These are phyloP conservation scores for Hygrophorus russula DNA, from an alignment of 768 basidiomycete species.

Conservation along the genomic window DNA sequence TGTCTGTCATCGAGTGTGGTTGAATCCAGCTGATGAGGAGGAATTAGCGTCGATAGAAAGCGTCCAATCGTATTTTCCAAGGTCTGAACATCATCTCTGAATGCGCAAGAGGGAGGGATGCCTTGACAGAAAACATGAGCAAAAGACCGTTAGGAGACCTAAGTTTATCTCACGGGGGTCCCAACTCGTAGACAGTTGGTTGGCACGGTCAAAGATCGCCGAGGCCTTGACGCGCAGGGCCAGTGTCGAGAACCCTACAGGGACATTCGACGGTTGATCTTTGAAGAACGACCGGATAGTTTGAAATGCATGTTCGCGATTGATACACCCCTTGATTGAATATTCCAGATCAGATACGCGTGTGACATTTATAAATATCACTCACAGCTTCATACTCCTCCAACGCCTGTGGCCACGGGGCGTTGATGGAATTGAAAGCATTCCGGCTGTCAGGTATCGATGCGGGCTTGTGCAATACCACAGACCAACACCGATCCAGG, in stretches of 20 bases:
- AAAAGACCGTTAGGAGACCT: slow-evolving; percentile 1
- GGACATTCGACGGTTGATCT: slow-evolving; percentile 32
- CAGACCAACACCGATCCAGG: slow-evolving; percentile 75
- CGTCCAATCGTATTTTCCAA: slow-evolving; percentile 55
- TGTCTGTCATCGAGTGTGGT: slow-evolving; percentile 47
- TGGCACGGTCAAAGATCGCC: slow-evolving; percentile 61
- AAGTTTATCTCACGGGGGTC: slow-evolving; percentile 35
- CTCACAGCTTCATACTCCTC: slow-evolving; percentile 63
- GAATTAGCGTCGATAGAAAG: slow-evolving; percentile 53
- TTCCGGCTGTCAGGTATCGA: slow-evolving; percentile 55
- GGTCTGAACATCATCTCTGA: slow-evolving; percentile 46
- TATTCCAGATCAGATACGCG: slow-evolving; percentile 6
- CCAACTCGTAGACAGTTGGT: slow-evolving; percentile 49
- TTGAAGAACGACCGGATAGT: slow-evolving; percentile 55
- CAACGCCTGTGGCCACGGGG: slow-evolving; percentile 70
- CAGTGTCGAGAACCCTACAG: slow-evolving; percentile 48
- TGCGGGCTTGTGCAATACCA: slow-evolving; percentile 54
- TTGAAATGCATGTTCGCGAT: slow-evolving; percentile 38
- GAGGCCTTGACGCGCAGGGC: slow-evolving; percentile 68
- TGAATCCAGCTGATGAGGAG: slow-evolving; percentile 51
- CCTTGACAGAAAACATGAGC: slow-evolving; percentile 18
- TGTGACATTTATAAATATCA: slow-evolving; percentile 6
- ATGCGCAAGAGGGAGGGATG: slow-evolving; percentile 32
- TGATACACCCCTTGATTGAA: slow-evolving; percentile 48
- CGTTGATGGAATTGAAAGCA: slow-evolving; percentile 46